Base-by-base conservation (phyloP, 306 rosid genomes). In the Quercus gilva region DNA sequence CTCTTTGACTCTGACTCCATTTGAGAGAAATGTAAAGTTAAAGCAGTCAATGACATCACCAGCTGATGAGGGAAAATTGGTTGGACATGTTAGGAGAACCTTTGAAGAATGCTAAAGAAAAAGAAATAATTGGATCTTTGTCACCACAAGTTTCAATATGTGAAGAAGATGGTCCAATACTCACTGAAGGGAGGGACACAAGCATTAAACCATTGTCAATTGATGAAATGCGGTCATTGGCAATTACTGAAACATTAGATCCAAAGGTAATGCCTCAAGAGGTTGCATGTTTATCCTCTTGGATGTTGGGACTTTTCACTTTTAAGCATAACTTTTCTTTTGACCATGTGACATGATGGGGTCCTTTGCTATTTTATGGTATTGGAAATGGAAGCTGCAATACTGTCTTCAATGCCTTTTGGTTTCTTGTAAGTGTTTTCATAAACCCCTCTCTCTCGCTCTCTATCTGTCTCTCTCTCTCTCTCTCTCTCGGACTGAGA, bases 71-170 rank as follows among this genome's bases (percentile, higher is more conserved):
- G 75, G 56, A 79, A 53, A 59, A 69, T 75, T 64, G 41, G 76
- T 71, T 76, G 73, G 74, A 77, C 69, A 64, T 71, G 73, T 80
- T 71, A 74, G 79, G 61, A 2, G 53, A 84, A 80, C 67, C 72
- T 79, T 86, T 74, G 75, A 80, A 55, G 43, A 76, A 64, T 75
- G 58, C 79, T 84, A 88, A 90, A 49, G 90, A 87, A 87, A 87
- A 78, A 29, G 86, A 83, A 75, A 74, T 74, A 74, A 82, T 82
- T 79, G 92, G 87, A 43, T 92, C 84, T 11, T 86, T 86, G 79
- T 74, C 86, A 37, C 90, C 91, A 65, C 90, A 78, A 37, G 78
- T 74, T 83, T 89, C 86, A 79, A 76, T 82, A 75, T 79, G 80
- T 60, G 76, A 76, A 51, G 85, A 74, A 65, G 51, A 43, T 43